phyloP scores from a whole-genome alignment of 2,329 filamentous ascomycete genomes.

The Penicillium sp. region DNA sequence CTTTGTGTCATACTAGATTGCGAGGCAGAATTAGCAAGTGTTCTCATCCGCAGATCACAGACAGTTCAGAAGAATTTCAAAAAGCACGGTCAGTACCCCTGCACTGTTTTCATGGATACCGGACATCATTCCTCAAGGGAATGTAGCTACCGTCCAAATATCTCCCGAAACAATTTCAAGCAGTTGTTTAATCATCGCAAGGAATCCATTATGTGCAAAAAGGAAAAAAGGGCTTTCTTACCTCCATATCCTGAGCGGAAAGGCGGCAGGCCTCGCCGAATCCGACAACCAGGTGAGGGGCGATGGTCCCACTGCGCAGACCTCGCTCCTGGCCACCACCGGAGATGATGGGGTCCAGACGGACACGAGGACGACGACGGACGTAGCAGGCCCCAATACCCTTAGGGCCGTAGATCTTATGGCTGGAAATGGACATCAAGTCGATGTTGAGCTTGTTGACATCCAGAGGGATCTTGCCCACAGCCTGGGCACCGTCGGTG shows the following conservation, averaged over 20 bases:
- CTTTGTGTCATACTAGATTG: constrained; percentile 76
- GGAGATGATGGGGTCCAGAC: constrained; percentile 91
- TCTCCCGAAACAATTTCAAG: constrained; percentile 74
- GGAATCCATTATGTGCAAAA: constrained; percentile 18
- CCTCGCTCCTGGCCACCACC: constrained; percentile 96
- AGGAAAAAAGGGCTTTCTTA: constrained; percentile 50
- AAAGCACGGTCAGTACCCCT: constrained; percentile 57
- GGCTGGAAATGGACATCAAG: constrained; percentile 96
- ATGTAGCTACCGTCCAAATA: constrained; percentile 50
- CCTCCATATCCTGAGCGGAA: constrained; percentile 81
- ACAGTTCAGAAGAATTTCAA: neutral
- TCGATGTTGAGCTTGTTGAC: constrained; percentile 98
- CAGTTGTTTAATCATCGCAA: constrained; percentile 71
- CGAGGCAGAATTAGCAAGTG: constrained; percentile 8
- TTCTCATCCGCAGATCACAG: neutral
- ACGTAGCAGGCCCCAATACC: constrained; percentile 96
- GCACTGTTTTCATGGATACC: constrained; percentile 58
- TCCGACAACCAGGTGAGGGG: constrained; percentile 81
- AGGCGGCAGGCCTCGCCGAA: constrained; percentile 95
- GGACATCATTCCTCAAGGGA: constrained; percentile 31
- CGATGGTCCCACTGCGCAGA: constrained; percentile 86
- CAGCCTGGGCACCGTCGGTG: constrained; percentile 90
- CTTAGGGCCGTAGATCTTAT: constrained; percentile 98
- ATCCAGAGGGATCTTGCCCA: constrained; percentile 96
- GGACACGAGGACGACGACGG: constrained; percentile 83